Evolutionary conservation across 805 yeast genomes (phyloP).

Genomic region (Teunomyces kruisii): DNA sequence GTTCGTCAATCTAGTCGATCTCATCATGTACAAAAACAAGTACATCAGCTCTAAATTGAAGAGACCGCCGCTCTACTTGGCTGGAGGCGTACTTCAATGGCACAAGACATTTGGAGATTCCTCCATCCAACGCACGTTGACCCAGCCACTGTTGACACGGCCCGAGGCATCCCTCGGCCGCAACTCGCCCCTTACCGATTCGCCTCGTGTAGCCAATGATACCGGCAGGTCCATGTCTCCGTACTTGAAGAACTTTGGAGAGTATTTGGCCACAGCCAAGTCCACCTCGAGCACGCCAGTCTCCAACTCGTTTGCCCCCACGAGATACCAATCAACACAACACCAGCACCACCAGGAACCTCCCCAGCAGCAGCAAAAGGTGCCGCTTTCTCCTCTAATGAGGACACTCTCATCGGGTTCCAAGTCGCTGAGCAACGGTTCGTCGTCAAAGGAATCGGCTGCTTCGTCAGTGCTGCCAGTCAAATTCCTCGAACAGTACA

Average conservation of each 20-base stretch:
- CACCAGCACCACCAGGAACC: not conserved
- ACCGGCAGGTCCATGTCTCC: slow-evolving; percentile 15
- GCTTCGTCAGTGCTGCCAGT: not conserved
- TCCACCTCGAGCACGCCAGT: slow-evolving; percentile 16
- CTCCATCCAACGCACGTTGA: slow-evolving; percentile 2
- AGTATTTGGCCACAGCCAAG: slow-evolving; percentile 26
- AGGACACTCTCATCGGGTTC: not conserved
- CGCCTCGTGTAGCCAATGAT: not conserved
- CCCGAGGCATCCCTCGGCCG: slow-evolving; percentile 1
- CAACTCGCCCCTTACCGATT: not conserved
- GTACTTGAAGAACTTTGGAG: slow-evolving; percentile 31
- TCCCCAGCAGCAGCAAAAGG: not conserved
- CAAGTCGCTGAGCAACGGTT: not conserved
- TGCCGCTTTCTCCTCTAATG: not conserved
- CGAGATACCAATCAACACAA: slow-evolving; percentile 1
- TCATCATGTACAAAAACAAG: slow-evolving; percentile 30
- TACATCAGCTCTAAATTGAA: slow-evolving; percentile 34
- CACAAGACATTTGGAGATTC: slow-evolving; percentile 28
- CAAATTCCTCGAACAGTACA: slow-evolving; percentile 27
- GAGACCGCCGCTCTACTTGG: slow-evolving; percentile 30
- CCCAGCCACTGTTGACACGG: not conserved
- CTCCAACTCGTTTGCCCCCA: slow-evolving; percentile 9
- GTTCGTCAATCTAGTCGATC: slow-evolving; percentile 43
- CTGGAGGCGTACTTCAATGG: slow-evolving; percentile 42
- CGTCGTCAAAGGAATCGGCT: not conserved